Percentiles rank a stretch among this genome's conserved stretches.
Conservation (phyloP, 2,329 filamentous ascomycete genomes). For the Neofusicoccum kwambonambiense region DNA sequence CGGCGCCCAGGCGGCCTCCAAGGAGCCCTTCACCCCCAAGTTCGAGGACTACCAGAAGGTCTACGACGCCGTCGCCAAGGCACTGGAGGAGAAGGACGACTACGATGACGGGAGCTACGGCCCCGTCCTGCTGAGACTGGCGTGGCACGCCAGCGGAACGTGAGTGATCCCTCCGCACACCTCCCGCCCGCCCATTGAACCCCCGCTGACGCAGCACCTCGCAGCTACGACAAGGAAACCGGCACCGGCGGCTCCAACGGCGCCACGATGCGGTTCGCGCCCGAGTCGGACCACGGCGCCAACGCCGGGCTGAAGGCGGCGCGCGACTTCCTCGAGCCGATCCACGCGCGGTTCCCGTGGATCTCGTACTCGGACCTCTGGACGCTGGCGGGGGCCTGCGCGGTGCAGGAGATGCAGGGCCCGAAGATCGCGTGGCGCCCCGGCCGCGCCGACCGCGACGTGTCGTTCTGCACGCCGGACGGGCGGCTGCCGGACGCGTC, state of each 20-base stretch:
- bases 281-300: slow-evolving; percentile 86
- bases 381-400: slow-evolving; percentile 82
- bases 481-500: slow-evolving; percentile 82
- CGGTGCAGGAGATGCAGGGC: slow-evolving; percentile 94
- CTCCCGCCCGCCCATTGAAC: neutral
- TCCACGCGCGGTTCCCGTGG: slow-evolving; percentile 92
- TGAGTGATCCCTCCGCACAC: slow-evolving; percentile 26
- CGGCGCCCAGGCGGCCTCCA: slow-evolving; percentile 32
- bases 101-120: slow-evolving; percentile 97
- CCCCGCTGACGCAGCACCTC: slow-evolving; percentile 20
- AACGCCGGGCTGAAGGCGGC: slow-evolving; percentile 87
- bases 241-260: slow-evolving; percentile 92
- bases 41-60: slow-evolving; percentile 93
- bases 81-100: slow-evolving; percentile 83
- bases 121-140: slow-evolving; percentile 83
- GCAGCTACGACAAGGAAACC: slow-evolving; percentile 75
- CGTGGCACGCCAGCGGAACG: slow-evolving; percentile 92
- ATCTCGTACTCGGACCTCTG: slow-evolving; percentile 95
- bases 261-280: slow-evolving; percentile 92
- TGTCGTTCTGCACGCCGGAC: slow-evolving; percentile 85
- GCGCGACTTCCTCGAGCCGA: slow-evolving; percentile 87
- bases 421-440: slow-evolving; percentile 85
- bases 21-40: slow-evolving; percentile 63
- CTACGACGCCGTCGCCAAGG: slow-evolving; percentile 80
- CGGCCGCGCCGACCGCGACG: slow-evolving; percentile 76